These are phyloP conservation scores for Isochrysis galbana DNA, from an alignment of 78 protist species.

Conservation along the genomic window DNA sequence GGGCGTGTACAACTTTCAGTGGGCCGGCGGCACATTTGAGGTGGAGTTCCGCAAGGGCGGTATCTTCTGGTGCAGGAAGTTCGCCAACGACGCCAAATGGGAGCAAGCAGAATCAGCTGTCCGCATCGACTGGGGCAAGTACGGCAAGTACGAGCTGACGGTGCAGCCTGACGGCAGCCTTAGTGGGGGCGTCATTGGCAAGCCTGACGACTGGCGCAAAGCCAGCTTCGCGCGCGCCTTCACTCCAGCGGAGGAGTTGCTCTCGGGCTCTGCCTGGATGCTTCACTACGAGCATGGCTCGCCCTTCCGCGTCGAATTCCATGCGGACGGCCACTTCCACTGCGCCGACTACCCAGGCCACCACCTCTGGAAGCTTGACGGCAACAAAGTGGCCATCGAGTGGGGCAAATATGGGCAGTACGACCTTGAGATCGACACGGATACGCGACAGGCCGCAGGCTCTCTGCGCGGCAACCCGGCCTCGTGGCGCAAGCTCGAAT, in stretches of 20 bases:
- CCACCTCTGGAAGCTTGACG: neutral
- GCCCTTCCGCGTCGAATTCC: neutral
- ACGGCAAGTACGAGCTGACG: neutral
- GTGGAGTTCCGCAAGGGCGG: neutral
- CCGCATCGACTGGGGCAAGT: neutral
- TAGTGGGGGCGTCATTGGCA: neutral
- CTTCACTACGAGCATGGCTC: neutral
- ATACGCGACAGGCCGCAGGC: neutral
- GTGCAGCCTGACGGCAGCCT: neutral
- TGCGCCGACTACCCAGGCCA: neutral
- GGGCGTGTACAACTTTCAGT: neutral
- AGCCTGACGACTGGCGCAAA: neutral
- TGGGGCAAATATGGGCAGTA: neutral
- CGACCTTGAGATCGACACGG: neutral
- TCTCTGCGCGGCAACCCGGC: constrained; percentile 4
- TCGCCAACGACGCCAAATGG: neutral
- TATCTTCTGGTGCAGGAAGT: neutral
- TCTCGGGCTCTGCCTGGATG: neutral
- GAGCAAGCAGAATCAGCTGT: neutral
- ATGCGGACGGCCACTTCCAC: neutral
- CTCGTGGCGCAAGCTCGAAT: neutral
- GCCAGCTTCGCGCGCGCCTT: neutral
- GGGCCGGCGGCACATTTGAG: neutral
- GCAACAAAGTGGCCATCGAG: neutral
- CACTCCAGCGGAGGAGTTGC: neutral